A percentile compares a stretch with the other conserved stretches of the same genome.
Conservation (phyloP, 176 grass and related monocot species). For the Puccinellia tenuiflora region DNA sequence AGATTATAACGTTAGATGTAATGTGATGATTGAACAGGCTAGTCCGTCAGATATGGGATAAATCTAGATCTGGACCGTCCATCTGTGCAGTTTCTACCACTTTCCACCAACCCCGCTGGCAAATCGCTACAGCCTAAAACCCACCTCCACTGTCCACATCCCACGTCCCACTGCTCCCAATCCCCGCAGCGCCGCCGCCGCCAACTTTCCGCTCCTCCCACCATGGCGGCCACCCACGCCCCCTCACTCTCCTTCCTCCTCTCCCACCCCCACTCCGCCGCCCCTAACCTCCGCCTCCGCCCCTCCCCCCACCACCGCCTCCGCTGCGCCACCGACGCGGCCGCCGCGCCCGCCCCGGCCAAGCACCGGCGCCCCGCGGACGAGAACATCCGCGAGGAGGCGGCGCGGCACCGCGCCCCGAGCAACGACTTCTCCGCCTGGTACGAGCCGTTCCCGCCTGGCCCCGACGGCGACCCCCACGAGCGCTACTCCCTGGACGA, state of each 20-base stretch:
- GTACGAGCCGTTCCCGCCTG: slow-evolving; percentile 56
- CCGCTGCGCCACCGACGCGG: slow-evolving; percentile 36
- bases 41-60: neutral
- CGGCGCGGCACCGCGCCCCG: slow-evolving; percentile 45
- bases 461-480: slow-evolving; percentile 32
- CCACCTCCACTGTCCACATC: neutral
- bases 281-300: neutral
- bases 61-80: slow-evolving; percentile 16
- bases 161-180: slow-evolving; percentile 22
- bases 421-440: slow-evolving; percentile 54
- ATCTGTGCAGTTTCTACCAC: neutral
- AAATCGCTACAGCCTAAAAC: slow-evolving; percentile 15
- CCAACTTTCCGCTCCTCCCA: neutral
- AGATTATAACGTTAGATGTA: neutral
- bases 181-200: slow-evolving; percentile 19
- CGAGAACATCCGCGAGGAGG: slow-evolving; percentile 92
- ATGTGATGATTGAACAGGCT: neutral
- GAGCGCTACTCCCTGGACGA: slow-evolving; percentile 94
- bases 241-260: slow-evolving; percentile 43
- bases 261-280: slow-evolving; percentile 24
- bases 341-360: neutral
- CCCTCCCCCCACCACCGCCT: neutral
- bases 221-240: slow-evolving; percentile 48
- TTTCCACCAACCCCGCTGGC: slow-evolving; percentile 14
- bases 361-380: slow-evolving; percentile 61